phyloP scores from a whole-genome alignment of 257 asterid species.

The Gentiana dahurica region DNA sequence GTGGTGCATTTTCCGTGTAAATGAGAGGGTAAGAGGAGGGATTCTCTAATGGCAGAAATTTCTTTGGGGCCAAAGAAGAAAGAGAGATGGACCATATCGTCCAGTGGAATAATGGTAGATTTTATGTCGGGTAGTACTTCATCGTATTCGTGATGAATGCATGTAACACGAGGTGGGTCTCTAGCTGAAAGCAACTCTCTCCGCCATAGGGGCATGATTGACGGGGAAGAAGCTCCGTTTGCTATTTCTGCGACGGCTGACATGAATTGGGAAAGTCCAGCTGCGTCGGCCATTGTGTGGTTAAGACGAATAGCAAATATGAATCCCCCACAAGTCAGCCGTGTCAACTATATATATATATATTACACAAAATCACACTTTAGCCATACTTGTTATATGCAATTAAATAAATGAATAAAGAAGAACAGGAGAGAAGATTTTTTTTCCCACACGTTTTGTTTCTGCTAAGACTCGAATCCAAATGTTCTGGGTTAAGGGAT shows the following conservation, averaged over 20 bases:
- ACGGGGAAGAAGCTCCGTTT: not conserved
- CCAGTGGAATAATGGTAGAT: conserved; percentile 31
- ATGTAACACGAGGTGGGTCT: conserved; percentile 28
- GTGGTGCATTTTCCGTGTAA: conserved; percentile 22
- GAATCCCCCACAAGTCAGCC: conserved; percentile 56
- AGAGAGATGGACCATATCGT: conserved; percentile 32
- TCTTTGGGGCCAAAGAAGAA: conserved; percentile 43
- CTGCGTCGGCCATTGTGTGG: conserved; percentile 60
- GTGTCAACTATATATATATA: conserved; percentile 41
- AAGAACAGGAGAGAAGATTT: too few species aligned
- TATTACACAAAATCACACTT: too few species aligned
- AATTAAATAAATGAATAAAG: too few species aligned
- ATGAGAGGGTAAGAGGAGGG: conserved; percentile 24
- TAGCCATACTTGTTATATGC: too few species aligned
- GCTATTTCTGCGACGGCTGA: conserved; percentile 53
- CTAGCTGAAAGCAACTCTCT: conserved; percentile 16
- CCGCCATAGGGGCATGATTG: not conserved
- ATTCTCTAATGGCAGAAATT: conserved; percentile 32
- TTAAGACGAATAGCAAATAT: conserved; percentile 53
- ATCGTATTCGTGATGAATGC: conserved; percentile 46
- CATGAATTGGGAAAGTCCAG: conserved; percentile 59
- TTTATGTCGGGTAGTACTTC: conserved; percentile 33
- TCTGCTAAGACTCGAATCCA: too few species aligned
- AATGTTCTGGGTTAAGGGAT: too few species aligned
- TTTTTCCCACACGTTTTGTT: too few species aligned